phyloP scores from a whole-genome alignment of 208 protist species.

The Tetramitus jugosus region DNA sequence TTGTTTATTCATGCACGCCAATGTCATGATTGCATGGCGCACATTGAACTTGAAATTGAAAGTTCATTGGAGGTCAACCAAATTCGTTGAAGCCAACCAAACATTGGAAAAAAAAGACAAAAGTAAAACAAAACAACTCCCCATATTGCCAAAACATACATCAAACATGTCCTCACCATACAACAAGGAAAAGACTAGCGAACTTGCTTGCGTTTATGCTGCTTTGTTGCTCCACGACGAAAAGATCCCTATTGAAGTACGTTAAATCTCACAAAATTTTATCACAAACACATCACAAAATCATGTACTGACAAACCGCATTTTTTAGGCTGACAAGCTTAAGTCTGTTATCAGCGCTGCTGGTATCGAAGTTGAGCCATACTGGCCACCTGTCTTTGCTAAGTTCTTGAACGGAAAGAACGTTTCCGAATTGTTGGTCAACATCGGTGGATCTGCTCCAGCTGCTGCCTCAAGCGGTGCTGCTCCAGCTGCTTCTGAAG shows the following conservation, averaged over 20 bases:
- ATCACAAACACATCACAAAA: too few species aligned
- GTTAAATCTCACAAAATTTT: too few species aligned
- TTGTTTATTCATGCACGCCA: too few species aligned
- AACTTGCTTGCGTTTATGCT: constrained; percentile 23
- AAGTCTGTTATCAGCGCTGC: constrained; percentile 2
- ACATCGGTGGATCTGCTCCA: constrained; percentile 1
- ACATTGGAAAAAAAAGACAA: too few species aligned
- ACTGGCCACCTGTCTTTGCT: constrained; percentile 21
- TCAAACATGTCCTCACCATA: too few species aligned
- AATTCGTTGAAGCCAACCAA: too few species aligned
- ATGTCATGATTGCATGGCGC: too few species aligned
- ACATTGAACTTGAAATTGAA: too few species aligned
- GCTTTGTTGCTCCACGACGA: constrained; percentile 21
- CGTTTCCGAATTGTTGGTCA: constrained; percentile 6
- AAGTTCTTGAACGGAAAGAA: not conserved
- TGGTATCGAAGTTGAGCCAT: not conserved
- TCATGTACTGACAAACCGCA: not conserved
- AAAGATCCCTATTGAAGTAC: not conserved
- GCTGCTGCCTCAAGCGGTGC: not conserved
- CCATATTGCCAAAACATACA: too few species aligned
- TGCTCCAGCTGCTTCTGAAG: not conserved
- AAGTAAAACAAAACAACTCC: too few species aligned
- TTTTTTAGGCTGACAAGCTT: constrained; percentile 8
- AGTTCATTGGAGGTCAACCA: too few species aligned
- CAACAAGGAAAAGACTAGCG: constrained; percentile 7